Percentiles rank a stretch among this genome's conserved stretches.
phyloP scores from a whole-genome alignment of 148 eudicot species.

The Simmondsia chinensis region DNA sequence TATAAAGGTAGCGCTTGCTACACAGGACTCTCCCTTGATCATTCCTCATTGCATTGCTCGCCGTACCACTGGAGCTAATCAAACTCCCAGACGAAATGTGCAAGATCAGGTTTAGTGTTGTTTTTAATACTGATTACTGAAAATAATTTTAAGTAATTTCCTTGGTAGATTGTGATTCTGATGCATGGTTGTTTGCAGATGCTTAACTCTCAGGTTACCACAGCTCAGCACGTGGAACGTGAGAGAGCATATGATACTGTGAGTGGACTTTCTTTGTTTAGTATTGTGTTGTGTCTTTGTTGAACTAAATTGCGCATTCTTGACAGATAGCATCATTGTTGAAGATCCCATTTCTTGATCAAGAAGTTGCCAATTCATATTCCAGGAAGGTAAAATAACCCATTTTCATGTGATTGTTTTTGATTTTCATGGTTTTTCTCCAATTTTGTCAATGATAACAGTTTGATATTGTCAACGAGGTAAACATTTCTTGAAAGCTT shows the following conservation, averaged over 20 bases:
- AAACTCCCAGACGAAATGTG: conserved; percentile 54
- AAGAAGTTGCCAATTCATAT: conserved; percentile 61
- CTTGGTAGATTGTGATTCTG: conserved; percentile 1
- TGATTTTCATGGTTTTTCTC: no score
- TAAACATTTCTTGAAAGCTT: neutral
- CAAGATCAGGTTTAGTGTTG: conserved; percentile 55
- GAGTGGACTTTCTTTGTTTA: conserved; percentile 15
- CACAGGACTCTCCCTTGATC: conserved; percentile 62
- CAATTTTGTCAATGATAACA: neutral
- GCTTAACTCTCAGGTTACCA: conserved; percentile 89
- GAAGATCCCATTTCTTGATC: conserved; percentile 72
- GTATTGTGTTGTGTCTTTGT: neutral
- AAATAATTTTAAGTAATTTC: neutral
- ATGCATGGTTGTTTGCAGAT: conserved; percentile 29
- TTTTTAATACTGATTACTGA: no score
- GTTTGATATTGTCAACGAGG: neutral
- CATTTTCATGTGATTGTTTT: no score
- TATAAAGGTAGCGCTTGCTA: conserved; percentile 73
- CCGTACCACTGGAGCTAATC: conserved; percentile 62
- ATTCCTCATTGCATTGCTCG: conserved; percentile 88
- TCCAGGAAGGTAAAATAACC: conserved; percentile 55
- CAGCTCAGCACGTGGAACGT: conserved; percentile 88
- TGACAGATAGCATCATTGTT: conserved; percentile 71
- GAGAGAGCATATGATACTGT: conserved; percentile 84
- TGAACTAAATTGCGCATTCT: conserved; percentile 1